phyloP scores from a whole-genome alignment of 768 basidiomycete genomes.

The Suillus spraguei region DNA sequence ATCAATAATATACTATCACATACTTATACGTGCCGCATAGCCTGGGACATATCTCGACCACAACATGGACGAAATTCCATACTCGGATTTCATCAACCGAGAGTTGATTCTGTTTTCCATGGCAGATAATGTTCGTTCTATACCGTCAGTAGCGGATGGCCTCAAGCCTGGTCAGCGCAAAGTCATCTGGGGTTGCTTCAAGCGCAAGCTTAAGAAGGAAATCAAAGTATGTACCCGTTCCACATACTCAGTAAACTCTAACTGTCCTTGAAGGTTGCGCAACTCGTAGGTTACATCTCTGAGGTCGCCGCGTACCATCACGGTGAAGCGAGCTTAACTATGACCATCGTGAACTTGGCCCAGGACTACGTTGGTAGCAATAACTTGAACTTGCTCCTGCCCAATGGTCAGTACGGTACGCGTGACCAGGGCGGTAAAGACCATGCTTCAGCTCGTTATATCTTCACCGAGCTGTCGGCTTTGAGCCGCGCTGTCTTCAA shows the following conservation, averaged over 20 bases:
- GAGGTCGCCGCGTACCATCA: conserved; percentile 97
- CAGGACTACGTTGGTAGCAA: conserved; percentile 96
- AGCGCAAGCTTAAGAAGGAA: conserved; percentile 88
- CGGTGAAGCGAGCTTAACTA: conserved; percentile 84
- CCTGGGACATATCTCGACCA: conserved; percentile 96
- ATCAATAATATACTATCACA: not conserved
- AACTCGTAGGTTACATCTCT: conserved; percentile 93
- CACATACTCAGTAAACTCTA: not conserved
- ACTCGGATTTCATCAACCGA: conserved; percentile 95
- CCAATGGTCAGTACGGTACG: conserved; percentile 95
- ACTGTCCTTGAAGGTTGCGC: conserved; percentile 66
- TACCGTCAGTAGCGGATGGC: conserved; percentile 92
- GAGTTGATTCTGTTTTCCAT: conserved; percentile 98
- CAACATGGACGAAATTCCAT: conserved; percentile 80
- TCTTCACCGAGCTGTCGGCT: conserved; percentile 78
- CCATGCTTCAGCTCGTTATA: conserved; percentile 95
- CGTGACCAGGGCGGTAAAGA: conserved; percentile 94
- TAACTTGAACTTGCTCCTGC: conserved; percentile 86
- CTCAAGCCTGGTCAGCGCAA: conserved; percentile 98
- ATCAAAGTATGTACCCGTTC: conserved; percentile 63
- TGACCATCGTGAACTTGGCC: conserved; percentile 92
- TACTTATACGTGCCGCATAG: conserved; percentile 38
- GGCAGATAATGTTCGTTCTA: conserved; percentile 98
- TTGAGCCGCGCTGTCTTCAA: conserved; percentile 82
- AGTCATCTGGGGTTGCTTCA: conserved; percentile 96